Percentiles rank a stretch among this genome's conserved stretches.
These are phyloP conservation scores for Eucalyptus microcorys DNA, from an alignment of 345 rosid genomes.

Conservation along the genomic window DNA sequence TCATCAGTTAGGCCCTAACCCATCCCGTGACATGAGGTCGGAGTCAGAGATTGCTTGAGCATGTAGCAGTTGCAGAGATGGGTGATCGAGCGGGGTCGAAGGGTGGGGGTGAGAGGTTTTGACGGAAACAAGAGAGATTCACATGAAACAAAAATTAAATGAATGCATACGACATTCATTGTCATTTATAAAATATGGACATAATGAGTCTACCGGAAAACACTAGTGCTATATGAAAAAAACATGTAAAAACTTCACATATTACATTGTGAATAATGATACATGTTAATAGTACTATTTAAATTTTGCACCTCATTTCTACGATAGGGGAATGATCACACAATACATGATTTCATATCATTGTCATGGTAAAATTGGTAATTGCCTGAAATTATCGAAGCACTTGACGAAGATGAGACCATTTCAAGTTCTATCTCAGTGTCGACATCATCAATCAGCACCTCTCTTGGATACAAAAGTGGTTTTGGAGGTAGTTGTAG, in stretches of 20 bases:
- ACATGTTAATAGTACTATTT: no score
- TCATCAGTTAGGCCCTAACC: no score
- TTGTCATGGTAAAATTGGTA: neutral
- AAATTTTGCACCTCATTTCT: no score
- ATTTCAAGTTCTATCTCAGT: neutral
- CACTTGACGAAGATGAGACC: neutral
- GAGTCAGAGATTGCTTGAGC: no score
- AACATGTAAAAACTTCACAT: no score
- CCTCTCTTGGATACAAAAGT: neutral
- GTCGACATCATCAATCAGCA: neutral
- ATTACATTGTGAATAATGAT: no score
- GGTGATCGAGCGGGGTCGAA: no score
- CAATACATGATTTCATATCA: neutral
- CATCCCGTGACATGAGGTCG: no score
- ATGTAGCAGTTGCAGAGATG: no score
- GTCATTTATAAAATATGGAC: neutral
- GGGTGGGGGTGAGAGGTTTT: no score
- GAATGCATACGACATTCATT: neutral
- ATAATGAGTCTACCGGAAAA: neutral
- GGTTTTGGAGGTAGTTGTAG: neutral
- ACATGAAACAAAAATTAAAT: no score
- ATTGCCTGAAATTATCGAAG: rapidly evolving
- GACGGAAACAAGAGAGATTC: no score
- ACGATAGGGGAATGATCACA: neutral
- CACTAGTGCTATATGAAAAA: neutral